Evolutionary conservation across 768 basidiomycete species (phyloP).

Genomic region (Pulveroboletus sp.): DNA sequence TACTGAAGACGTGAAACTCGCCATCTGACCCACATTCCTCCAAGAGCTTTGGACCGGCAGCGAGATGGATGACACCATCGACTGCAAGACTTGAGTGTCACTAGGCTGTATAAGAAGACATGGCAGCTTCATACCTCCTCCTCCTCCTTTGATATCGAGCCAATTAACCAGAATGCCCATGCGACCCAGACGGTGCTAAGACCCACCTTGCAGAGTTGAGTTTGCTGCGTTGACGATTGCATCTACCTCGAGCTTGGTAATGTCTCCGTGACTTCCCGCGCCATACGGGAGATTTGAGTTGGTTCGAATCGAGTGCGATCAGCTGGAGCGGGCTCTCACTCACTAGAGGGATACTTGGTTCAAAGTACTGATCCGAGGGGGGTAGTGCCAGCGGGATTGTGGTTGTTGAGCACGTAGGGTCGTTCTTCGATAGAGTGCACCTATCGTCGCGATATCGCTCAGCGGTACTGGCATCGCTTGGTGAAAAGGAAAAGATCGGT

Average conservation of each 20-base stretch:
- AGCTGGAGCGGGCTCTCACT: constrained; percentile 27
- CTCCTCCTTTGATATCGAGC: constrained; percentile 50
- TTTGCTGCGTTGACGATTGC: constrained; percentile 84
- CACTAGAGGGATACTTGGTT: constrained; percentile 67
- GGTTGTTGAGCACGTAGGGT: constrained; percentile 34
- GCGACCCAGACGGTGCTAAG: background rate
- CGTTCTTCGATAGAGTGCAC: constrained; percentile 44
- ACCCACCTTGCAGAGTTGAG: constrained; percentile 56
- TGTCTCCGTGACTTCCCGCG: constrained; percentile 64
- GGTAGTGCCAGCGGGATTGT: constrained; percentile 25
- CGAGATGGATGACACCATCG: constrained; percentile 77
- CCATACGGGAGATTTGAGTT: background rate
- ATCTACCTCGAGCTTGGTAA: constrained; percentile 66
- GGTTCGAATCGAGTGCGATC: background rate
- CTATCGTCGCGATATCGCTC: constrained; percentile 52
- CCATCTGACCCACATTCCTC: constrained; percentile 56
- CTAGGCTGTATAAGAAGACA: background rate
- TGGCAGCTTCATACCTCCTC: constrained; percentile 51
- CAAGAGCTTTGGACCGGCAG: constrained; percentile 61
- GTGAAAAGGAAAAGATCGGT: background rate
- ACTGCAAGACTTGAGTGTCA: constrained; percentile 38
- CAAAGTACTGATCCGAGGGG: constrained; percentile 36
- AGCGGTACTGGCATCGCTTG: constrained; percentile 23
- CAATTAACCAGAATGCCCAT: background rate
- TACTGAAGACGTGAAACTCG: background rate